Evolutionary conservation across 2,329 filamentous ascomycete genomes (phyloP), one percentile per base, ranked within the genome.

Genomic region (Cephalotrichum gorgonifer): DNA sequence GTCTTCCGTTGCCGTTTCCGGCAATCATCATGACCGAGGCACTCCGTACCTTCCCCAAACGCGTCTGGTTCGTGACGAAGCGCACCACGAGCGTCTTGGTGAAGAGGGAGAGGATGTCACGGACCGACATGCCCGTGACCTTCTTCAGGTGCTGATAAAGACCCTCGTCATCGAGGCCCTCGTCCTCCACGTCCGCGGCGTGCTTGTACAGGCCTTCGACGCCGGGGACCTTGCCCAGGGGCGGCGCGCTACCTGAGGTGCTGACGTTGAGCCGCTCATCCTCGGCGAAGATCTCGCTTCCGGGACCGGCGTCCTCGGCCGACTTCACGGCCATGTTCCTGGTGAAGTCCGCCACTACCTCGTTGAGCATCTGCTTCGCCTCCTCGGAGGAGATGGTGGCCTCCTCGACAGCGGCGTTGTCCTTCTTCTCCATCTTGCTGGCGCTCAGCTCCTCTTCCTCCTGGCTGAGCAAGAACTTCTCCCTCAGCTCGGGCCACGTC

Each of bases 41-140:
- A 64, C 84, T 87, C 56, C 77, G 76, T 52, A 98, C 84, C 75
- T 97, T 98, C 63, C 93, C 93, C 68, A 98, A 81, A 72, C 91
- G 86, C 22, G 93, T 97, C 75, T 97, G 91, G 69, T 98, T 97
- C 55, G 79, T 74, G 51, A 98, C 93, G 38, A 69, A 67, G 60
- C 91, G 86, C 4, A 62, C 61, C 43, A 95, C 85, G 43, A 98
- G 69, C 44, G 76, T 73, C 75, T 94, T 95, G 54, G 78, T 70
- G 51, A 78, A 73, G 51, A 95, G 62, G 5, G 61, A 56, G 43
- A 74, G 54, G 56, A 83, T 74, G 23, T 81, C 66, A 46, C 60
- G 56, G 50, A 81, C 66, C 17, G 57, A 69, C 64, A 82, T 62
- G 55, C 78, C 77, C 44, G 76, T 80, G 54, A 73, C 64, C 54